Percentiles rank a stretch among this genome's conserved stretches.
Evolutionary conservation across 139 green algal species (phyloP).

Genomic region (Tetraselmis striata): DNA sequence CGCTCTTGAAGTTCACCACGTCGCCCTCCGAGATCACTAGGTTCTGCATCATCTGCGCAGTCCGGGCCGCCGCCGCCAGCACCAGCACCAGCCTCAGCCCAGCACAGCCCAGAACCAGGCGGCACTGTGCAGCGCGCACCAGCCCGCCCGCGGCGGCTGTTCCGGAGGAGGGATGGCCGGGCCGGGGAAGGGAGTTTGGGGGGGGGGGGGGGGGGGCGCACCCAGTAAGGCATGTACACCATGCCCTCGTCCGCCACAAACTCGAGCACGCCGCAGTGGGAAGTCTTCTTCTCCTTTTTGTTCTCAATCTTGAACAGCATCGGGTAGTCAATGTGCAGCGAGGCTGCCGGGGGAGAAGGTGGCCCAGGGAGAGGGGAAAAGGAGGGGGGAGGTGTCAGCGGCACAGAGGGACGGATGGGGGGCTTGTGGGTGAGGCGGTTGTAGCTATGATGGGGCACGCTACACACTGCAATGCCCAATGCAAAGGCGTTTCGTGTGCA

Average conservation of each 20-base stretch:
- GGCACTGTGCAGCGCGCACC: background rate
- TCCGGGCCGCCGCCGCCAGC: background rate
- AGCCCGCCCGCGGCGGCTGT: too few species aligned
- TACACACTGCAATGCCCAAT: too few species aligned
- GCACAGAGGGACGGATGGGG: background rate
- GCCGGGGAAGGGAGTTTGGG: too few species aligned
- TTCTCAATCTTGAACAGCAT: conserved; percentile 97
- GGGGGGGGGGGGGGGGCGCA: too few species aligned
- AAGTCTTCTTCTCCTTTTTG: conserved; percentile 42
- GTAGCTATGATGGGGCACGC: too few species aligned
- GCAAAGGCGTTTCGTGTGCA: too few species aligned
- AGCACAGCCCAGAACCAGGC: background rate
- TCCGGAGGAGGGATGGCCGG: too few species aligned
- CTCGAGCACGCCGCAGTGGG: conserved; percentile 97
- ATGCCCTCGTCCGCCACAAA: conserved; percentile 96
- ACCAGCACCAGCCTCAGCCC: background rate
- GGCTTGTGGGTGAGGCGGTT: background rate
- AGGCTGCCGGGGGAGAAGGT: too few species aligned
- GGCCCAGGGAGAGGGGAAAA: too few species aligned
- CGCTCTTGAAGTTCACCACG: conserved; percentile 72
- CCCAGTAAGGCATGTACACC: conserved; percentile 96
- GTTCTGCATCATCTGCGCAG: conserved; percentile 98
- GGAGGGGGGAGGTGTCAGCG: background rate
- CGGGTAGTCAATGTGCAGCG: conserved; percentile 93
- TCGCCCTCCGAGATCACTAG: conserved; percentile 86